Percentiles rank a stretch among this genome's conserved stretches.
Conservation (phyloP, 768 basidiomycete species). For the Tricholoma furcatifolium region DNA sequence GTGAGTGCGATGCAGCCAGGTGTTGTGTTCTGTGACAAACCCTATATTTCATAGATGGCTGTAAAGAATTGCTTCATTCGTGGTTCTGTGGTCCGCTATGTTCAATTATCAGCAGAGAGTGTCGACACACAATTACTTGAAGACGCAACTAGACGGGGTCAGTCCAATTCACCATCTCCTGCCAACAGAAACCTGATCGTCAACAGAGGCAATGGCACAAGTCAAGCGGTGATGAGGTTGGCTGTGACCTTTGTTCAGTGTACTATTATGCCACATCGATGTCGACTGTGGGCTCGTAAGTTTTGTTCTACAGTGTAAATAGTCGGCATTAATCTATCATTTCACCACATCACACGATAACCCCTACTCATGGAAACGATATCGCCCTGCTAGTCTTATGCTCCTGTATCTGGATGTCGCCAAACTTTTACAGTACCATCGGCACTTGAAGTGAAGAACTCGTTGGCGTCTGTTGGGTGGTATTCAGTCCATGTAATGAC, state of each 20-base stretch:
- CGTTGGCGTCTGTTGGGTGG: slow-evolving; percentile 76
- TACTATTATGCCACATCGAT: slow-evolving; percentile 13
- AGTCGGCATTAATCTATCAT: slow-evolving; percentile 5
- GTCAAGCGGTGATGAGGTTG: slow-evolving; percentile 35
- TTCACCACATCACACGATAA: neutral
- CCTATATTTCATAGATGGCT: slow-evolving; percentile 67
- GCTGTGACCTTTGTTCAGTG: slow-evolving; percentile 1
- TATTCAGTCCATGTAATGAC: slow-evolving; percentile 91
- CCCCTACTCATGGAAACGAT: neutral
- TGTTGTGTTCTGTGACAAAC: neutral
- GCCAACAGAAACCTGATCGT: neutral
- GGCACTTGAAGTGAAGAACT: slow-evolving; percentile 87
- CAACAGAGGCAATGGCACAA: slow-evolving; percentile 47
- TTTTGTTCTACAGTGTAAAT: slow-evolving; percentile 6
- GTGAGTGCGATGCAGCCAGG: slow-evolving; percentile 38
- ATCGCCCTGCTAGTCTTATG: neutral
- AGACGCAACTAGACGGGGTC: slow-evolving; percentile 95
- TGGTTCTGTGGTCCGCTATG: slow-evolving; percentile 97
- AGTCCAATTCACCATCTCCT: slow-evolving; percentile 11
- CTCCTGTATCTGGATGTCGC: slow-evolving; percentile 43
- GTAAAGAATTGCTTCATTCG: slow-evolving; percentile 99
- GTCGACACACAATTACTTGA: slow-evolving; percentile 96
- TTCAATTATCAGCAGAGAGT: slow-evolving; percentile 87
- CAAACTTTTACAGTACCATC: slow-evolving; percentile 93
- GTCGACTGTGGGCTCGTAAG: slow-evolving; percentile 10